Base-by-base conservation (phyloP, 495 filamentous ascomycete species). In the Annulohypoxylon maeteangense region DNA sequence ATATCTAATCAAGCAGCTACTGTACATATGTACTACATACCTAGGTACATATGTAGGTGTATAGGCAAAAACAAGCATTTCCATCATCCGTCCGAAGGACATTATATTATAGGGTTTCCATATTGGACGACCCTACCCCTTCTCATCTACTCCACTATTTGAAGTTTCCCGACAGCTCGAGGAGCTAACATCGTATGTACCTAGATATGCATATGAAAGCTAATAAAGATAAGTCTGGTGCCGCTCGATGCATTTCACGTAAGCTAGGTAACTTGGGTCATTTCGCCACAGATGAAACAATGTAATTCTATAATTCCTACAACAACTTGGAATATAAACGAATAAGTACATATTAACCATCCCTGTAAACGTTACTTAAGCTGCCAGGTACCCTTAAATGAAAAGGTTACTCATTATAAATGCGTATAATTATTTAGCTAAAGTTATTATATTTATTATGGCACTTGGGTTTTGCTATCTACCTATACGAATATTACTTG, bases 1-100 rank as follows among this genome's bases (percentile, higher is more conserved):
- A 16, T 36, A 55, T 61, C 12, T 62, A 53, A 50, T 54, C 55
- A 18, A 22, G n/a, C n/a, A n/a, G n/a, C 12, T 62, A 38, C 45
- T 20, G 29, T 34, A 32, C 29, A 62, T 16, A 53, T 16, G 23
- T 53, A 32, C 38, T 27, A 14, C 12, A 51, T 14, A 36, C 32
- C 32, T 36, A 36, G 2, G 22, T 55, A 55, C 38, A 18, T 54
- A 32, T 57, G 53, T 36, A 50, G 22, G 31, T 42, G 20, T 3
- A 7, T 56, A 45, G 44, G 5, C 2, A 36, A 40, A 40, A 40
- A n/a, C n/a, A n/a, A 40, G n/a, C 36, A 40, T 40, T 40, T n/a
- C 36, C 36, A n/a, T 40, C 36, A 14, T 40, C n/a, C n/a, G n/a
- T n/a, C n/a, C n/a, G n/a, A n/a, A n/a, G n/a, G n/a, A n/a, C n/a